These are phyloP conservation scores for Leccinum variicolor DNA, from an alignment of 768 basidiomycete species.

Conservation along the genomic window DNA sequence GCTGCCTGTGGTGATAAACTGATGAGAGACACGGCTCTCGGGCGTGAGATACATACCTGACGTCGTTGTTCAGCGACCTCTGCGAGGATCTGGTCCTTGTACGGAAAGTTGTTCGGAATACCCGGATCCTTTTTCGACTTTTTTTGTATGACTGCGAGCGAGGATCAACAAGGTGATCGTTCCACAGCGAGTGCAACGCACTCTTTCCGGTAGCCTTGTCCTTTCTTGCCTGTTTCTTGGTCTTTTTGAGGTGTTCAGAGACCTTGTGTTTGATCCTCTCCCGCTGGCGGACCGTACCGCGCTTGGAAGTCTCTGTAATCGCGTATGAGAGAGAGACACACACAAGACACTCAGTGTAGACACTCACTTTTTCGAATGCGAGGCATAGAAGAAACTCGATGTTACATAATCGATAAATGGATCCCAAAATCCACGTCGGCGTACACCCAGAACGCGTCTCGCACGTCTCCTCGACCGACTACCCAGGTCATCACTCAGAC, in stretches of 20 bases:
- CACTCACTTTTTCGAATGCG: conserved; percentile 65
- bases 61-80: conserved; percentile 83
- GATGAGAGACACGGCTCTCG: background rate
- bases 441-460: conserved; percentile 68
- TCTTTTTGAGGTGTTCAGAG: conserved; percentile 74
- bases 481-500: conserved; percentile 82
- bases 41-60: conserved; percentile 39
- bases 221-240: conserved; percentile 69
- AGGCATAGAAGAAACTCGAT: conserved; percentile 40
- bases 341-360: background rate
- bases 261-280: conserved; percentile 73
- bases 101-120: conserved; percentile 90
- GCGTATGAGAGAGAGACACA: background rate
- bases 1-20: conserved; percentile 47
- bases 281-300: conserved; percentile 69
- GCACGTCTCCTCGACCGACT: conserved; percentile 85
- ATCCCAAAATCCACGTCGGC: conserved; percentile 56
- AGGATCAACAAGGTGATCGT: conserved; percentile 1
- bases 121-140: conserved; percentile 74
- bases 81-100: conserved; percentile 91
- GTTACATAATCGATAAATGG: conserved; percentile 10
- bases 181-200: conserved; percentile 26
- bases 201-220: conserved; percentile 83
- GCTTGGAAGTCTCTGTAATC: conserved; percentile 75
- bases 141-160: conserved; percentile 37